These are phyloP conservation scores for Mortierella sp. DNA, from an alignment of 371 early-diverging fungal genomes.

Conservation along the genomic window DNA sequence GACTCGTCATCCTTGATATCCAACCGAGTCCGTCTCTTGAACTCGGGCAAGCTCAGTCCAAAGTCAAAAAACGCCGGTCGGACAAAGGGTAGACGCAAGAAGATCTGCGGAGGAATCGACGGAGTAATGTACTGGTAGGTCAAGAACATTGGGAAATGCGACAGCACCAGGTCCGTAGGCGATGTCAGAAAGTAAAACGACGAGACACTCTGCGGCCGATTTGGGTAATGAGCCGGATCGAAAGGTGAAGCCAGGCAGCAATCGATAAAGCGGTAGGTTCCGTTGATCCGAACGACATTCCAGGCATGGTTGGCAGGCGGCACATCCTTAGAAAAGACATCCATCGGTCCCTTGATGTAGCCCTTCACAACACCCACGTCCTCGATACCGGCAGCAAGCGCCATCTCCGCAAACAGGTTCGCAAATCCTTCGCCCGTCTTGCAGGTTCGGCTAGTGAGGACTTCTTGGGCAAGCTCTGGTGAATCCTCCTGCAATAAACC, in stretches of 20 bases:
- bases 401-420: slow-evolving; percentile 70
- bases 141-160: slow-evolving; percentile 49
- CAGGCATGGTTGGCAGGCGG: slow-evolving; percentile 70
- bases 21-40: slow-evolving; percentile 38
- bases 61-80: slow-evolving; percentile 55
- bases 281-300: slow-evolving; percentile 73
- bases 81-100: slow-evolving; percentile 51
- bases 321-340: slow-evolving; percentile 52
- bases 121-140: slow-evolving; percentile 56
- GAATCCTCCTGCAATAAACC: slow-evolving; percentile 43
- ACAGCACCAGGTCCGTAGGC: slow-evolving; percentile 43
- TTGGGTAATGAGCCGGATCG: slow-evolving; percentile 52
- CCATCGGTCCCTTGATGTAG: slow-evolving; percentile 63
- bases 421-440: slow-evolving; percentile 69
- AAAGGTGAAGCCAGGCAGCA: slow-evolving; percentile 69
- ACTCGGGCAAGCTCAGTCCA: slow-evolving; percentile 47
- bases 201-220: slow-evolving; percentile 29
- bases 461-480: slow-evolving; percentile 60
- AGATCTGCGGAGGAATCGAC: slow-evolving; percentile 39
- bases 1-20: slow-evolving; percentile 53
- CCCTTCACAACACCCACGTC: slow-evolving; percentile 69
- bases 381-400: slow-evolving; percentile 65
- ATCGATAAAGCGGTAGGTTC: slow-evolving; percentile 72
- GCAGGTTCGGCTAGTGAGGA: slow-evolving; percentile 59
- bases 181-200: slow-evolving; percentile 57